These are phyloP conservation scores for Cinnamomum chago DNA, from an alignment of 164 flowering plant genomes.

Conservation along the genomic window DNA sequence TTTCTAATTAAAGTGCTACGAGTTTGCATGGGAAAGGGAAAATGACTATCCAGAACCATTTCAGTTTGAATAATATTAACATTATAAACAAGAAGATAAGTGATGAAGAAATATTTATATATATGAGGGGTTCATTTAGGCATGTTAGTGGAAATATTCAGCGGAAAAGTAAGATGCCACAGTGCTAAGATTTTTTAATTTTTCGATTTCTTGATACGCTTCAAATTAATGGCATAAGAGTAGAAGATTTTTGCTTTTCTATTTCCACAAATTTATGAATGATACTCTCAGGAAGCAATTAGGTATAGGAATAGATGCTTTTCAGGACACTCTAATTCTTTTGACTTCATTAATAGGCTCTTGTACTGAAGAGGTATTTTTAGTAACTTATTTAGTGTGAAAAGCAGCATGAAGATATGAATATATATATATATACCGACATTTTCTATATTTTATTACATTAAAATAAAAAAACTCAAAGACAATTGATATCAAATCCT, in stretches of 20 bases:
- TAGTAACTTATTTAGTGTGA: background rate
- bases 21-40: background rate
- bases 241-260: no score
- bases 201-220: no score
- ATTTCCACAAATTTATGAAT: no score
- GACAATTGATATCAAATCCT: no score
- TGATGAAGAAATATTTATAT: background rate
- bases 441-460: no score
- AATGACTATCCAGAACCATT: no score
- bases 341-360: background rate
- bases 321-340: background rate
- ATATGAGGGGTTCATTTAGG: background rate
- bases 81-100: background rate
- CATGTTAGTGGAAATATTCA: no score
- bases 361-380: background rate
- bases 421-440: no score
- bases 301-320: background rate
- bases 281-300: background rate
- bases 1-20: background rate
- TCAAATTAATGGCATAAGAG: no score
- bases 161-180: no score
- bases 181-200: no score
- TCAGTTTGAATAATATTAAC: background rate
- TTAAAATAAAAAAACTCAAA: no score
- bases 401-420: background rate